A percentile compares a stretch with the other conserved stretches of the same genome.
phyloP scores from a whole-genome alignment of 1,284 basidiomycete species.

The Pascua guehoae region DNA sequence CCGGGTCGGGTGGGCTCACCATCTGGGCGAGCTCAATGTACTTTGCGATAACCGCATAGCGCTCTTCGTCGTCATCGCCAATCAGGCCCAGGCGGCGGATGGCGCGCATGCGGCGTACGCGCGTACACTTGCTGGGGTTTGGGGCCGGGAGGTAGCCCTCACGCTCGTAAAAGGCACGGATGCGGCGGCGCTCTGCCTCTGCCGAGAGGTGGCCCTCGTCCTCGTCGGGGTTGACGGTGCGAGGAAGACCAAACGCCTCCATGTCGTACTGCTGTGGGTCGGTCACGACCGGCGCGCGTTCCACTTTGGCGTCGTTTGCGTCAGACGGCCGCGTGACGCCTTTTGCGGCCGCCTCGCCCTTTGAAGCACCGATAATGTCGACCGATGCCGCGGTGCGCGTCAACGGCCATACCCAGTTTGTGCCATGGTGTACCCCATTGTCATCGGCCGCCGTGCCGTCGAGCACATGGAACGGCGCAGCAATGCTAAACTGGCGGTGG shows the following conservation, averaged over 20 bases:
- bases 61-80: constrained; percentile 22
- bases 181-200: constrained; percentile 14
- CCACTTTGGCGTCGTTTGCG: background rate
- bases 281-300: background rate
- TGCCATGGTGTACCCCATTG: no score
- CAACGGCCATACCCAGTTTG: no score
- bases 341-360: no score
- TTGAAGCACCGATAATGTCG: no score
- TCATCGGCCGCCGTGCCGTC: constrained; percentile 6
- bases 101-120: constrained; percentile 1
- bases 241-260: constrained; percentile 9
- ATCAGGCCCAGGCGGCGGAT: constrained; percentile 28
- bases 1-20: constrained; percentile 16
- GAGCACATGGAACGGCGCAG: background rate
- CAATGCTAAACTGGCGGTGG: no score
- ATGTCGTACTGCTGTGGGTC: background rate
- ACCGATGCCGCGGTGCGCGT: no score
- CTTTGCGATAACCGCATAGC: constrained; percentile 32
- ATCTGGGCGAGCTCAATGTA: constrained; percentile 35
- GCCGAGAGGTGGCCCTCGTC: constrained; percentile 5
- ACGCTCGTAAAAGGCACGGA: constrained; percentile 27
- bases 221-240: constrained; percentile 2
- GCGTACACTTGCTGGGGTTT: constrained; percentile 3
- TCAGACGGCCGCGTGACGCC: no score
- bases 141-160: constrained; percentile 38